These are phyloP conservation scores for Aspergillus sp. DNA, from an alignment of 2,329 filamentous ascomycete genomes.

Conservation along the genomic window DNA sequence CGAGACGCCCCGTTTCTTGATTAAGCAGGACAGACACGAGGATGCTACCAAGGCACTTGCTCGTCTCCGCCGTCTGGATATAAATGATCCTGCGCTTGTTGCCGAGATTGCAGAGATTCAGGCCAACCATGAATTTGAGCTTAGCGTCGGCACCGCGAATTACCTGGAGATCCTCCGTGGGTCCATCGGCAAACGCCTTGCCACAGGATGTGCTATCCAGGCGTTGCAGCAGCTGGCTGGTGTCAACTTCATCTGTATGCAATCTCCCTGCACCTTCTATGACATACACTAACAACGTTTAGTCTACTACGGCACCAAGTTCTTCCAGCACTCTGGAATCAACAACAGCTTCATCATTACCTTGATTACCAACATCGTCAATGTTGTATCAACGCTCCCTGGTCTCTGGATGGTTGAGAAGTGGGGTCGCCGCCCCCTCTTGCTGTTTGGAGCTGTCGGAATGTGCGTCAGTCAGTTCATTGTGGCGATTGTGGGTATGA, in stretches of 20 bases:
- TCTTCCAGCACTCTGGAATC: conserved; percentile 43
- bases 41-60: conserved; percentile 62
- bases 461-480: conserved; percentile 51
- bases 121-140: conserved; percentile 84
- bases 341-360: conserved; percentile 47
- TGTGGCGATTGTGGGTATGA: conserved; percentile 49
- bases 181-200: conserved; percentile 37
- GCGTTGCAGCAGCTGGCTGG: conserved; percentile 43
- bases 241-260: conserved; percentile 45
- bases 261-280: not conserved
- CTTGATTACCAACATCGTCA: conserved; percentile 50
- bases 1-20: conserved; percentile 79
- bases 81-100: conserved; percentile 68
- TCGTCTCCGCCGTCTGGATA: conserved; percentile 67
- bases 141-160: conserved; percentile 42
- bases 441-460: conserved; percentile 48
- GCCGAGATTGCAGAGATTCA: conserved; percentile 79
- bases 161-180: conserved; percentile 39
- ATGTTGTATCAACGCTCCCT: conserved; percentile 49
- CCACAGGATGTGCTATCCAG: conserved; percentile 41
- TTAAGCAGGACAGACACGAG: conserved; percentile 71
- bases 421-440: conserved; percentile 49
- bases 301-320: conserved; percentile 43
- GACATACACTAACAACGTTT: conserved; percentile 12
- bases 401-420: conserved; percentile 51